Percentiles rank a stretch among this genome's conserved stretches.
phyloP scores from a whole-genome alignment of 768 basidiomycete species.

The Naganishia randhawae region DNA sequence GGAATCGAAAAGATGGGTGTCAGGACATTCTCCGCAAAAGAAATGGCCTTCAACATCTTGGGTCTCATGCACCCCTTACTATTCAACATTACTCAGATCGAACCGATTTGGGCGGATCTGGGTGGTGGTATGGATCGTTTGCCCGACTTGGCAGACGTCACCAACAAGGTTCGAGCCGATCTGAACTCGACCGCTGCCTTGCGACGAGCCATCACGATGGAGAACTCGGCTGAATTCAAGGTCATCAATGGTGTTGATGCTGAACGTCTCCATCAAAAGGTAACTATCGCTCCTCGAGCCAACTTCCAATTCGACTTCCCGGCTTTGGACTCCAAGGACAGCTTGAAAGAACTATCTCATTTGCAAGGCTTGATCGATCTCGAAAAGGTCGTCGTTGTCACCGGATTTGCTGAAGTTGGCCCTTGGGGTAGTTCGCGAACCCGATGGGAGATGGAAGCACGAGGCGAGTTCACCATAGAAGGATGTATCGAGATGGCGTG shows the following conservation, averaged over 20 bases:
- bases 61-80: conserved; percentile 98
- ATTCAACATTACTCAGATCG: conserved; percentile 98
- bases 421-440: conserved; percentile 98
- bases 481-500: conserved; percentile 99
- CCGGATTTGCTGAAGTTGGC: conserved; percentile 94
- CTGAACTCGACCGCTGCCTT: conserved; percentile 84
- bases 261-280: conserved; percentile 84
- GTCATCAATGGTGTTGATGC: conserved; percentile 82
- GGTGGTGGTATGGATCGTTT: conserved; percentile 98
- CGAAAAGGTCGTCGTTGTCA: conserved; percentile 91
- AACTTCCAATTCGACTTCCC: conserved; percentile 98
- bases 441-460: conserved; percentile 99
- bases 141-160: conserved; percentile 88
- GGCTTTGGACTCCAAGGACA: conserved; percentile 63
- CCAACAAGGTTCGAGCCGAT: conserved; percentile 73
- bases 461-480: conserved; percentile 93
- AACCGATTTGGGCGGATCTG: conserved; percentile 98
- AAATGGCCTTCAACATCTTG: conserved; percentile 99
- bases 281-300: conserved; percentile 89
- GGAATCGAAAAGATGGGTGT: conserved; percentile 89
- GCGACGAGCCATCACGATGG: conserved; percentile 85
- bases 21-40: conserved; percentile 97
- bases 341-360: conserved; percentile 68
- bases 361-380: conserved; percentile 86
- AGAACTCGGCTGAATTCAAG: conserved; percentile 95